These are phyloP conservation scores for Syzygium grande DNA, from an alignment of 345 rosid genomes.

Conservation along the genomic window DNA sequence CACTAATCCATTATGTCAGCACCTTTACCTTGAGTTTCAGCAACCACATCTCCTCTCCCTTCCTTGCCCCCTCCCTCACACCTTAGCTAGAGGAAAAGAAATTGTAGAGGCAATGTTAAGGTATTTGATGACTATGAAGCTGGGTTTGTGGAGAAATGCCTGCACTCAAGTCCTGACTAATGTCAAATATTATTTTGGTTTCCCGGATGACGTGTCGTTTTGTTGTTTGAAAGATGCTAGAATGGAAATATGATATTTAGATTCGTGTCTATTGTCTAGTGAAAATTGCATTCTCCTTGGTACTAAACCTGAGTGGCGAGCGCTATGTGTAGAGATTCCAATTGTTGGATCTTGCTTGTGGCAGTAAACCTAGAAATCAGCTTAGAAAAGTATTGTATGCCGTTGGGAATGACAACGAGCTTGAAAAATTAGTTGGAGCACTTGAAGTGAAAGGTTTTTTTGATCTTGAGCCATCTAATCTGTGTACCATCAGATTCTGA, in stretches of 20 bases:
- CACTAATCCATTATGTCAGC: not conserved
- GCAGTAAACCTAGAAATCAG: not conserved
- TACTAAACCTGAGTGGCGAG: not conserved
- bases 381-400: slow-evolving; percentile 25
- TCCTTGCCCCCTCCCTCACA: not conserved
- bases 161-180: not conserved
- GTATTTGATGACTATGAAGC: not conserved
- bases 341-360: slow-evolving; percentile 9
- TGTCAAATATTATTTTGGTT: not conserved
- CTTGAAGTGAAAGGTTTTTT: slow-evolving; percentile 33
- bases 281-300: not conserved
- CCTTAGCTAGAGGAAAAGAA: not conserved
- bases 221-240: not conserved
- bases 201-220: not conserved
- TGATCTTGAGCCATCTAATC: not conserved
- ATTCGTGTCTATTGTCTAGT: not conserved
- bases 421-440: slow-evolving; percentile 20
- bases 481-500: not conserved
- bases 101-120: not conserved
- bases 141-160: not conserved
- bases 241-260: not conserved
- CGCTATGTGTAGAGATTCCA: slow-evolving; percentile 14
- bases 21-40: not conserved
- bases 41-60: not conserved
- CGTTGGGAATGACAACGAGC: slow-evolving; percentile 21